phyloP scores from a whole-genome alignment of 1,284 basidiomycete species.

The Ustilago cynodontis region DNA sequence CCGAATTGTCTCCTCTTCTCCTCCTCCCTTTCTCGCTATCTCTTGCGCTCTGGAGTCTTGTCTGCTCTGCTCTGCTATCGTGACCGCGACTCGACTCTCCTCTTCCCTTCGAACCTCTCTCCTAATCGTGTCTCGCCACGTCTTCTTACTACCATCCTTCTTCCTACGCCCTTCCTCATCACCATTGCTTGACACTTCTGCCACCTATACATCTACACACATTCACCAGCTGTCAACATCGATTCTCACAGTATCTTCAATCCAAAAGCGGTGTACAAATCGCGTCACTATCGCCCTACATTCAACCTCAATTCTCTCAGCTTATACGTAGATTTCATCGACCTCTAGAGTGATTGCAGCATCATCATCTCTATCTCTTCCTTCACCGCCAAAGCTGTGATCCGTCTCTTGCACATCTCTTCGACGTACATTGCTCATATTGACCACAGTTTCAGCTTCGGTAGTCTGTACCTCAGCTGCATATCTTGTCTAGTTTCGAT shows the following conservation, averaged over 20 bases:
- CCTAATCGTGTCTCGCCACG: neutral
- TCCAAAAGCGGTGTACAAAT: neutral
- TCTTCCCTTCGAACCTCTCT: neutral
- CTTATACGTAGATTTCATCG: neutral
- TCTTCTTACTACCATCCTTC: neutral
- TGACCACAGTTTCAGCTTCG: neutral
- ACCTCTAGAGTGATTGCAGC: neutral
- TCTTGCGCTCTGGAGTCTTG: neutral
- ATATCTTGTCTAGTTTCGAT: neutral
- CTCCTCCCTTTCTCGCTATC: conserved; percentile 1
- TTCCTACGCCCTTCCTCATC: neutral
- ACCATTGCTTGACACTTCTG: neutral
- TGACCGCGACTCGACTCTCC: neutral
- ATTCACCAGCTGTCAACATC: neutral
- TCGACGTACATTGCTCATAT: too few relatives aligned
- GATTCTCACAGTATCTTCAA: neutral
- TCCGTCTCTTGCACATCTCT: too few relatives aligned
- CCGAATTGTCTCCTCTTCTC: conserved; percentile 1
- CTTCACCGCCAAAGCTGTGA: too few relatives aligned
- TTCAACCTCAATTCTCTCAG: neutral
- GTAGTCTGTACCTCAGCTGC: neutral
- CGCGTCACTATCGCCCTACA: neutral
- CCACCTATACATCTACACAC: neutral
- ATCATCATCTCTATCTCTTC: neutral
- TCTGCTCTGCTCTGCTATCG: neutral